phyloP scores from a whole-genome alignment of 2,329 filamentous ascomycete genomes.

The Ophiosphaerella herpotricha region DNA sequence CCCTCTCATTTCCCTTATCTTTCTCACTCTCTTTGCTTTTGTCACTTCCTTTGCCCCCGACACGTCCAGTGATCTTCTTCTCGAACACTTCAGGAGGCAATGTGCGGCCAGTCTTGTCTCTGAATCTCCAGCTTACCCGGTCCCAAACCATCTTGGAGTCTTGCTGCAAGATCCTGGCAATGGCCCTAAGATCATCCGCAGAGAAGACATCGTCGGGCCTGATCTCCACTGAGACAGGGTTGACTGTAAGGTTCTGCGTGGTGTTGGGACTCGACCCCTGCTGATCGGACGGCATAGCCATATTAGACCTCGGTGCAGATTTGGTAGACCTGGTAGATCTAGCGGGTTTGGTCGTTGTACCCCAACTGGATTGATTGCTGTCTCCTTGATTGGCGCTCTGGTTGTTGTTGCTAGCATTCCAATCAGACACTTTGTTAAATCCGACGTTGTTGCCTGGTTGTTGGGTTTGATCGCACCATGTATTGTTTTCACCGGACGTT shows the following conservation, averaged over 20 bases:
- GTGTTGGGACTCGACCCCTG: not conserved
- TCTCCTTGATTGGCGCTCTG: not conserved
- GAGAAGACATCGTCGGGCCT: constrained; percentile 36
- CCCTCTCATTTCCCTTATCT: not conserved
- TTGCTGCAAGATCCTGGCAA: constrained; percentile 51
- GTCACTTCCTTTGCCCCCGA: constrained; percentile 11
- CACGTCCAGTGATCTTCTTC: constrained; percentile 45
- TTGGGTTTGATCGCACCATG: not conserved
- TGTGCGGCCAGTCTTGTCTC: constrained; percentile 54
- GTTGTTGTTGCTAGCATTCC: not conserved
- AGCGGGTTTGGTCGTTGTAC: not conserved
- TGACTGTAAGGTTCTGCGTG: not conserved
- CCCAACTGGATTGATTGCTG: not conserved
- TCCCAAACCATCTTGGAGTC: constrained; percentile 54
- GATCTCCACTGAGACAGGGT: constrained; percentile 22
- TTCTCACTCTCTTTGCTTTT: not conserved
- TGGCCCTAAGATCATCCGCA: constrained; percentile 43
- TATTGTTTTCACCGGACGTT: too few relatives aligned
- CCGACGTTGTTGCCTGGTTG: not conserved
- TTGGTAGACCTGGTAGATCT: constrained; percentile 5
- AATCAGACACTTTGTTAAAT: not conserved
- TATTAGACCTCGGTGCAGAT: constrained; percentile 2
- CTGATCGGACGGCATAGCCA: not conserved
- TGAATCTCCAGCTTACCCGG: constrained; percentile 53
- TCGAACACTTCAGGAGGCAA: constrained; percentile 51